Conservation (phyloP, 306 rosid genomes). For the Begonia loranthoides region DNA sequence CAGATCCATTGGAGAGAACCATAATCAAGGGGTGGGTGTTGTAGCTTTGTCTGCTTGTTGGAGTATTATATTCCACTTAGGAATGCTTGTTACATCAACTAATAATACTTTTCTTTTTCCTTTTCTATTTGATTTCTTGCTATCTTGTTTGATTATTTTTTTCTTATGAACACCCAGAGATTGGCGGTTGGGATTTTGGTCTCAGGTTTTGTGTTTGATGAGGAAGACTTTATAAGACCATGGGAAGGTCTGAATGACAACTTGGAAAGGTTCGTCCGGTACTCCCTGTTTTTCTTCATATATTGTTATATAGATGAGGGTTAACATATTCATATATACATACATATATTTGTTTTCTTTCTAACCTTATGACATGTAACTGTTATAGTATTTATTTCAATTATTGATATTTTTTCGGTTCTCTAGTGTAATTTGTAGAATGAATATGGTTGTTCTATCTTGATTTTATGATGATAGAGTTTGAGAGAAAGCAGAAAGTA, state of each 20-base stretch:
- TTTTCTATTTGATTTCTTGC: neutral
- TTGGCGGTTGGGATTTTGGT: slow-evolving; percentile 71
- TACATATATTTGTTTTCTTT: slow-evolving; percentile 2
- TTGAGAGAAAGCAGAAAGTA: neutral
- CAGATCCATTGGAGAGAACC: slow-evolving; percentile 37
- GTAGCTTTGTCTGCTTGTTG: slow-evolving; percentile 1
- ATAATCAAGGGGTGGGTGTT: slow-evolving; percentile 39
- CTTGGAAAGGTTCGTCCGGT: slow-evolving; percentile 48
- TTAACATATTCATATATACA: no score
- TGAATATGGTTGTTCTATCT: no score
- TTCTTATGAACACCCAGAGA: slow-evolving; percentile 33
- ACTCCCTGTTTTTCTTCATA: neutral
- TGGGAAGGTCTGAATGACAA: slow-evolving; percentile 61
- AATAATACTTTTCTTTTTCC: neutral
- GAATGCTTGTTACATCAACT: neutral
- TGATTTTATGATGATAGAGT: no score
- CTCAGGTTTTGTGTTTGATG: slow-evolving; percentile 69
- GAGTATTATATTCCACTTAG: neutral
- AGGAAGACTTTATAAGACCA: slow-evolving; percentile 66
- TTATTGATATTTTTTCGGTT: no score
- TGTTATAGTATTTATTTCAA: no score
- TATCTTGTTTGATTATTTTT: neutral
- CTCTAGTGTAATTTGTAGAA: no score
- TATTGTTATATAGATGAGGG: no score
- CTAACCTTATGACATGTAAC: slow-evolving; percentile 3